Evolutionary conservation across 176 grass and related monocot genomes (phyloP).

Genomic region (Neostapfia colusana): DNA sequence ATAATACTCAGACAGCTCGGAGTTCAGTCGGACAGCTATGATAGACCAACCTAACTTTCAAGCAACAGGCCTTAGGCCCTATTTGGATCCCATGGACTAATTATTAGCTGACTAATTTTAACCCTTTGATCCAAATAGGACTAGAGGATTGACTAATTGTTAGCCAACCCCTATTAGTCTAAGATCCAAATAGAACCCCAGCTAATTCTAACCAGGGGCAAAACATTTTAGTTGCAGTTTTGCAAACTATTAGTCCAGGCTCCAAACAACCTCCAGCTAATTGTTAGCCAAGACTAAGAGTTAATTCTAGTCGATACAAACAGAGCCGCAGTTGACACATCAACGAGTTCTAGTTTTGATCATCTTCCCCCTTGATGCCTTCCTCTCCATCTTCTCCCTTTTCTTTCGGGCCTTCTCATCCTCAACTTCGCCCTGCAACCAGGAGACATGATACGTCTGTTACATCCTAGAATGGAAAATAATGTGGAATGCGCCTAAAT

Average conservation of each 20-base stretch:
- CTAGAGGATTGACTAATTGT: too few species aligned
- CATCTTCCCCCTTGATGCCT: conserved; percentile 83
- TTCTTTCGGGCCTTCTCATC: conserved; percentile 94
- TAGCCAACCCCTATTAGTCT: too few species aligned
- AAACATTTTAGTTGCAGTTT: too few species aligned
- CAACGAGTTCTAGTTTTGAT: conserved; percentile 68
- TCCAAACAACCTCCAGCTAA: too few species aligned
- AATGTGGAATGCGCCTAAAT: not conserved
- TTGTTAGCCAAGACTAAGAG: too few species aligned
- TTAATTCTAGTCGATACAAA: too few species aligned
- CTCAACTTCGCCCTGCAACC: conserved; percentile 64
- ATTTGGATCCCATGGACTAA: too few species aligned
- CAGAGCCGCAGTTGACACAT: conserved; percentile 25
- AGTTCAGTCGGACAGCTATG: conserved; percentile 28
- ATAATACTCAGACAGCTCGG: conserved; percentile 13
- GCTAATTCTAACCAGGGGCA: too few species aligned
- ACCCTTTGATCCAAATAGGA: too few species aligned
- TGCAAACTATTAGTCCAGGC: too few species aligned
- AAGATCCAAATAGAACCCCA: too few species aligned
- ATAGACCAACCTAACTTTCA: conserved; percentile 45
- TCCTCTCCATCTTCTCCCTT: conserved; percentile 96
- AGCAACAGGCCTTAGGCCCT: not conserved
- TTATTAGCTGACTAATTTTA: too few species aligned
- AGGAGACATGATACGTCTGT: conserved; percentile 7
- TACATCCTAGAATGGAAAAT: conserved; percentile 19